Base-by-base conservation (phyloP, 2,329 filamentous ascomycete genomes). In the Cercospora sp. region DNA sequence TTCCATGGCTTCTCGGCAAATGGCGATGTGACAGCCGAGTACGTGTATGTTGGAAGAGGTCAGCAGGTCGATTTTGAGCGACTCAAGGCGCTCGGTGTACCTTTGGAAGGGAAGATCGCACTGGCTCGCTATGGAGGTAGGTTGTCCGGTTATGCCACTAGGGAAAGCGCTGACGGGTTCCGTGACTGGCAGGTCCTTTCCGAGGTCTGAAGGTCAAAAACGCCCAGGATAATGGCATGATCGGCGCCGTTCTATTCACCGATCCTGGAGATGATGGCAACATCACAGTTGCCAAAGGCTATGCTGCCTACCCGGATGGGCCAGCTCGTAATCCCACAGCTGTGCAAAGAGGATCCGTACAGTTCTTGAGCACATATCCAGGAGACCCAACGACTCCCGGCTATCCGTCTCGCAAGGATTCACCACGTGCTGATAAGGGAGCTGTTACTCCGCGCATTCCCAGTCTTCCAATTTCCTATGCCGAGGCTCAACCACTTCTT, bases 381-480 rank as follows among this genome's bases (percentile, higher is more conserved):
- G 85, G 84, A 63, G 85, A 94, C 75, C 92, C 92, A 57, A 93
- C 92, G 0, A 95, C 92, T 0, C 91, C 91, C 12, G 92, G 94
- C 5, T 97, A 96, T 75, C 90, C 93, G 3, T 97, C 92, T 0
- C 93, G 93, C 78, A 90, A 91, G 13, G 92, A 90, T 30, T 90
- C 85, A 18, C 90, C 91, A 16, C 88, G 93, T 37, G 84, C 87
- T 63, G 88, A 92, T 18, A 88, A 88, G 0, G 83, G 89, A 21
- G 80, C 83, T 7, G 85, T 86, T 3, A 91, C 88, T 26, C 91
- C 93, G 0, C 86, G 85, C 1, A 97, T 97, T 66, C 93, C 94
- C 0, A 97, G 93, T 1, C 82, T 97, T 6, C 93, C 93, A 2
- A 91, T 97, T 45, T 97, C 93, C 0, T 97, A 94, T 78, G 80